Evolutionary conservation across 2,329 filamentous ascomycete species (phyloP).

Genomic region (Geosmithia flava): DNA sequence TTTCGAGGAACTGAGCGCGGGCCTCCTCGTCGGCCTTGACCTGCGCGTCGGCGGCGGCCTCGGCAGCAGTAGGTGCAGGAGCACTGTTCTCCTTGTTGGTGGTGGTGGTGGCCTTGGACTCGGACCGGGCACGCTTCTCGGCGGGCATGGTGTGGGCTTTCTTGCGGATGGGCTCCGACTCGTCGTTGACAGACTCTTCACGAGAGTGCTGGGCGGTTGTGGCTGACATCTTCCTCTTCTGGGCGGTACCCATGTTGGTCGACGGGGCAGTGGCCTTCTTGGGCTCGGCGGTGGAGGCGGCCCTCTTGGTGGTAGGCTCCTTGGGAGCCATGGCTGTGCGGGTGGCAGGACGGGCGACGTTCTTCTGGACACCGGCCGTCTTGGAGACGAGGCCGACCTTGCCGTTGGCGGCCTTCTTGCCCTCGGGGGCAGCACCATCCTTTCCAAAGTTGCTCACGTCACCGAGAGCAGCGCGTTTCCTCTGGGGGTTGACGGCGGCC

Average conservation of each 20-base stretch:
- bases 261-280: slow-evolving; percentile 55
- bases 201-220: slow-evolving; percentile 13
- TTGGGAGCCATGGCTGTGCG: slow-evolving; percentile 54
- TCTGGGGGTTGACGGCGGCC: slow-evolving; percentile 30
- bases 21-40: slow-evolving; percentile 14
- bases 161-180: slow-evolving; percentile 56
- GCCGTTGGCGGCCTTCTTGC: slow-evolving; percentile 57
- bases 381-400: slow-evolving; percentile 68
- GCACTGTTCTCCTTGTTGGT: slow-evolving; percentile 20
- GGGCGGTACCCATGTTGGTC: slow-evolving; percentile 31
- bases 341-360: slow-evolving; percentile 31
- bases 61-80: slow-evolving; percentile 5
- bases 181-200: slow-evolving; percentile 44
- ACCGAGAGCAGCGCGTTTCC: slow-evolving; percentile 75
- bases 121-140: slow-evolving; percentile 27
- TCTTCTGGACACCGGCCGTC: slow-evolving; percentile 67
- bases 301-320: slow-evolving; percentile 46
- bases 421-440: slow-evolving; percentile 50
- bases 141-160: slow-evolving; percentile 43
- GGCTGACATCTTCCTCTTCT: slow-evolving; percentile 56
- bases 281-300: slow-evolving; percentile 28
- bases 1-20: slow-evolving; percentile 8
- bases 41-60: slow-evolving; percentile 12
- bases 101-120: not conserved
- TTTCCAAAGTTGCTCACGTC: slow-evolving; percentile 96